Evolutionary conservation across 2,329 filamentous ascomycete genomes (phyloP), one percentile per base, ranked within the genome.

Genomic region (Microdochium nivale): DNA sequence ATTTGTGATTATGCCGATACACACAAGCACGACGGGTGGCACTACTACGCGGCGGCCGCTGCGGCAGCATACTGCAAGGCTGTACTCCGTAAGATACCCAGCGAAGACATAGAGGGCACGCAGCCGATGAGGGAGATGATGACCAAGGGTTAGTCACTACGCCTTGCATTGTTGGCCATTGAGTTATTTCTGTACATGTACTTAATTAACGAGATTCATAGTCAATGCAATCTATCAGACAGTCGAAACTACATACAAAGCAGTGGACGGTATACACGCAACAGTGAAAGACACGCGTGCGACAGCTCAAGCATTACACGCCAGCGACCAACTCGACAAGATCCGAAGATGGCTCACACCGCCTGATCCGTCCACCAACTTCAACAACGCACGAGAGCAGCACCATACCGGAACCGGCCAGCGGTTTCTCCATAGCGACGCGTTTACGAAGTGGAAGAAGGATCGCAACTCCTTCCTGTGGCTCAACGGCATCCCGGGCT

Each of bases 401-500:
- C 66, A 60, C 21, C 60, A 70, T 27, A 43, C 51, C 53, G 56
- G 59, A 1, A 67, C 69, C 2, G 66, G 69, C 1, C 48, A 57
- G 8, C 71, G 69, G 68, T 53, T 72, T 9, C 55, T 71, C 5
- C 16, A 64, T 13, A 55, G 57, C n/a, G 27, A 54, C 3, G 23
- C 51, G 3, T 71, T 65, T 51, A 14, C 14, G 0, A 44, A 46
- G 14, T 72, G 68, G 70, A 69, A 64, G 52, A 54, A 30, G 1
- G 43, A 48, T 13, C 27, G 49, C 16, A 58, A 58, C 13, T 68
- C 64, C 5, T 60, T 60, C 51, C 52, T 72, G 0, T 73, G 67
- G 68, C 60, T 72, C 5, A 51, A 69, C 55, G 67, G 70, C 1
- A 70, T 69, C 23, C 62, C 67, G 19, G 70, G 70, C 35, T 73